Percentiles rank a stretch among this genome's conserved stretches.
These are phyloP conservation scores for Talaromyces amestolkiae DNA, from an alignment of 2,329 filamentous ascomycete genomes.

Conservation along the genomic window DNA sequence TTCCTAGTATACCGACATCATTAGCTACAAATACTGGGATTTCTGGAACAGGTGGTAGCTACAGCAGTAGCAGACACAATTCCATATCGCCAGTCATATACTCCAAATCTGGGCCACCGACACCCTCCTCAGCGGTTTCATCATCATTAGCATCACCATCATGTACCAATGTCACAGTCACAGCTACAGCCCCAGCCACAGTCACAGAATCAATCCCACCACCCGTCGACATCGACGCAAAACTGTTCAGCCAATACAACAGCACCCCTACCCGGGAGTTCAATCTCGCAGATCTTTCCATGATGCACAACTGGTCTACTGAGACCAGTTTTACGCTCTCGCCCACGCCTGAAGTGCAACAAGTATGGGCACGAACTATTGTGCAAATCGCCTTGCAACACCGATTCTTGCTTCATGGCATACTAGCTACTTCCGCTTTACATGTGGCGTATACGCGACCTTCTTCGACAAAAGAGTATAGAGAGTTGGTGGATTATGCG, in stretches of 20 bases:
- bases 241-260: slow-evolving; percentile 4
- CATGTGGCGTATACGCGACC: slow-evolving; percentile 20
- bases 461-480: neutral
- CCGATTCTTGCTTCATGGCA: slow-evolving; percentile 29
- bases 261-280: slow-evolving; percentile 9
- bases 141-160: neutral
- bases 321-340: slow-evolving; percentile 24
- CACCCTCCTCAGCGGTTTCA: neutral
- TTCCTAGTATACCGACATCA: slow-evolving; percentile 15
- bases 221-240: neutral
- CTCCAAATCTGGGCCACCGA: slow-evolving; percentile 7
- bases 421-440: slow-evolving; percentile 30
- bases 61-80: neutral
- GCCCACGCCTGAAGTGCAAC: slow-evolving; percentile 16
- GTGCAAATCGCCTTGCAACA: slow-evolving; percentile 28
- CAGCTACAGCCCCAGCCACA: neutral
- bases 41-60: neutral
- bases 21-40: neutral
- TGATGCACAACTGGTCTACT: slow-evolving; percentile 40
- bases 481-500: slow-evolving; percentile 13
- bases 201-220: neutral
- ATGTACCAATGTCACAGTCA: neutral
- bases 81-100: neutral
- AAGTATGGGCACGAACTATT: slow-evolving; percentile 27
- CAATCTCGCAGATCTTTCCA: slow-evolving; percentile 32